Base-by-base conservation (phyloP, 2,329 filamentous ascomycete species). In the Metarhizium anisopliae region DNA sequence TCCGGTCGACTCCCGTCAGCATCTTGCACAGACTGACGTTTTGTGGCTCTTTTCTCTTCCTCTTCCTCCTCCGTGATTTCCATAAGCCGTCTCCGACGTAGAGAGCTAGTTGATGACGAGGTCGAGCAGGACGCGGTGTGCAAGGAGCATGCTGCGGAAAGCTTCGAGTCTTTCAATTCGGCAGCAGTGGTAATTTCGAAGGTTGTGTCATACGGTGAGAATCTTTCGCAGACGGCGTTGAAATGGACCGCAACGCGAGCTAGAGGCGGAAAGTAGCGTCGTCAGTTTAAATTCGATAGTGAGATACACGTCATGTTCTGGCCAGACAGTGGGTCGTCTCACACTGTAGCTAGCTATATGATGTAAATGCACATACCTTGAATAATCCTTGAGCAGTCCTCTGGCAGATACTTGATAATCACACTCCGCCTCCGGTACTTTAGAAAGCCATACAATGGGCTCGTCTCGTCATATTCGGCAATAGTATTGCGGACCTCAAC, bases 61-160 rank as follows among this genome's bases (percentile, higher is more conserved):
- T 95, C 90, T 54, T 87, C 89, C 73, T 94, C 89, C 72, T 97
- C 94, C n/a, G 87, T 85, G 68, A 97, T 96, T 73, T 95, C 93
- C 74, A 93, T 87, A 63, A 97, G 76, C 61, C 89, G 85, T 64
- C 86, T 83, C 66, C 85, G 81, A 57, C 87, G 83, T 61, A 91
- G 76, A 5, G 90, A 95, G 67, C 88, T 91, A 51, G 83, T 88
- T 4, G 90, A 93, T 11, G 92, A 95, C 30, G 87, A 90, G 61
- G 86, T 89, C 20, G 93, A 95, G 43, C 86, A 87, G 13, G 90
- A 90, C 7, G 91, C 90, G 43, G 92, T 88, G 72, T 96, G 91
- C 54, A 96, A 77, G 47, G 91, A 91, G 72, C 92, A 96, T 54
- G 90, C 90, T 36, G 91, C 85, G 10, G 91, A 93, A 54, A 99